Evolutionary conservation across 768 basidiomycete species (phyloP).

Genomic region (Naganishia friedmannii): DNA sequence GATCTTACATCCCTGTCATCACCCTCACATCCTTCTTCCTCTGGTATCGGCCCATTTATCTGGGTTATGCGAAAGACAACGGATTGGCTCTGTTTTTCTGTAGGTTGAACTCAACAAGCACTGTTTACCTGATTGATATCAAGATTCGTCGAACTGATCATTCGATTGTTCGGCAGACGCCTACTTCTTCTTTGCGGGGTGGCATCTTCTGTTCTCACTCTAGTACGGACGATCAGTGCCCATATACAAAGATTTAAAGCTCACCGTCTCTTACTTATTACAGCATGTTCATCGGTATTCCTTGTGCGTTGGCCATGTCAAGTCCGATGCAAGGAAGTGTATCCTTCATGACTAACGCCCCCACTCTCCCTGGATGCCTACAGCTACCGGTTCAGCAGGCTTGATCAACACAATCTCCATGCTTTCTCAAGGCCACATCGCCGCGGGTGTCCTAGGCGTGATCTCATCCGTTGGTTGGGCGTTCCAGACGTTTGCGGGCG

Average conservation of each 20-base stretch:
- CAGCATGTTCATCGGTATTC: conserved; percentile 85
- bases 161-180: conserved; percentile 61
- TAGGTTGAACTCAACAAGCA: conserved; percentile 27
- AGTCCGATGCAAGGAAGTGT: no score
- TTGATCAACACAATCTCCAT: conserved; percentile 86
- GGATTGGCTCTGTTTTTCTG: conserved; percentile 52
- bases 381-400: conserved; percentile 82
- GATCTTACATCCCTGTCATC: conserved; percentile 70
- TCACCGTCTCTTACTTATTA: background rate
- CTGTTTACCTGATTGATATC: background rate
- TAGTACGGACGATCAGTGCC: conserved; percentile 59
- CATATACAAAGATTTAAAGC: background rate
- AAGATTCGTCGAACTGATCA: background rate
- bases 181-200: conserved; percentile 94
- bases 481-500: conserved; percentile 61
- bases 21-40: conserved; percentile 75
- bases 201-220: conserved; percentile 85
- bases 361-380: background rate
- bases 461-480: conserved; percentile 84
- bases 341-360: background rate
- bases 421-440: conserved; percentile 68
- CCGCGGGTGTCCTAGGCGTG: conserved; percentile 74
- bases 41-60: conserved; percentile 97
- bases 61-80: conserved; percentile 89
- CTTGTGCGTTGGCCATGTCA: conserved; percentile 51